These are phyloP conservation scores for Scutellaria galericulata DNA, from an alignment of 257 asterid genomes.

Conservation along the genomic window DNA sequence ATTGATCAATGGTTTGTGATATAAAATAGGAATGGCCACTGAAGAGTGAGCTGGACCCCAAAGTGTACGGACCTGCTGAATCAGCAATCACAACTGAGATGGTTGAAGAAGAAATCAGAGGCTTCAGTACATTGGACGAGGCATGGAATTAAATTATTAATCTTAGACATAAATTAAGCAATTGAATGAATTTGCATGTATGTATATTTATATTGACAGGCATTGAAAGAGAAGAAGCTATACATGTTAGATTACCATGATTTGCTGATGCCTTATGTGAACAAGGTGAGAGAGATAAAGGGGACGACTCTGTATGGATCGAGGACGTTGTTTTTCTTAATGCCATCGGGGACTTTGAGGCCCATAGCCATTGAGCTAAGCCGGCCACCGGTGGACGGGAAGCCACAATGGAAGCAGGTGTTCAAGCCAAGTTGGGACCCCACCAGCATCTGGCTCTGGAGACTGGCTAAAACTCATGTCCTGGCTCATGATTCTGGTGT, in stretches of 20 bases:
- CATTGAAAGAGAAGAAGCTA: slow-evolving; percentile 63
- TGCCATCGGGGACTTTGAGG: slow-evolving; percentile 51
- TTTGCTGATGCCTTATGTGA: slow-evolving; percentile 64
- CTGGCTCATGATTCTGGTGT: slow-evolving; percentile 77
- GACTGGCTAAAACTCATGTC: slow-evolving; percentile 71
- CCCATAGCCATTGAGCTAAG: slow-evolving; percentile 79
- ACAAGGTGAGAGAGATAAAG: slow-evolving; percentile 57
- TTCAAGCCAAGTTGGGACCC: slow-evolving; percentile 53
- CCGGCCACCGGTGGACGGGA: slow-evolving; percentile 60
- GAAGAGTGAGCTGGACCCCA: slow-evolving; percentile 74
- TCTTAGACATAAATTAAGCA: no score
- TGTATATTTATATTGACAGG: slow-evolving; percentile 46
- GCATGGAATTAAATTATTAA: slow-evolving; percentile 32
- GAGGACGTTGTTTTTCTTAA: slow-evolving; percentile 69
- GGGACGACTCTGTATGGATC: slow-evolving; percentile 79
- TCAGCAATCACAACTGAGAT: slow-evolving; percentile 62
- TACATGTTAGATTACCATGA: slow-evolving; percentile 79
- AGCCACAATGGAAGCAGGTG: slow-evolving; percentile 72
- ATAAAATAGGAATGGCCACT: slow-evolving; percentile 73
- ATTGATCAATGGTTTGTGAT: not conserved
- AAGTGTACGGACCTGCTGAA: slow-evolving; percentile 73
- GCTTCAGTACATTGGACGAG: slow-evolving; percentile 63
- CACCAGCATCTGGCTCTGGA: slow-evolving; percentile 78
- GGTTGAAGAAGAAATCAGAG: slow-evolving; percentile 55
- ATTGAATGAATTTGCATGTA: no score